Evolutionary conservation across 2,329 filamentous ascomycete species (phyloP).

Genomic region (Aspergillus phoenicis): DNA sequence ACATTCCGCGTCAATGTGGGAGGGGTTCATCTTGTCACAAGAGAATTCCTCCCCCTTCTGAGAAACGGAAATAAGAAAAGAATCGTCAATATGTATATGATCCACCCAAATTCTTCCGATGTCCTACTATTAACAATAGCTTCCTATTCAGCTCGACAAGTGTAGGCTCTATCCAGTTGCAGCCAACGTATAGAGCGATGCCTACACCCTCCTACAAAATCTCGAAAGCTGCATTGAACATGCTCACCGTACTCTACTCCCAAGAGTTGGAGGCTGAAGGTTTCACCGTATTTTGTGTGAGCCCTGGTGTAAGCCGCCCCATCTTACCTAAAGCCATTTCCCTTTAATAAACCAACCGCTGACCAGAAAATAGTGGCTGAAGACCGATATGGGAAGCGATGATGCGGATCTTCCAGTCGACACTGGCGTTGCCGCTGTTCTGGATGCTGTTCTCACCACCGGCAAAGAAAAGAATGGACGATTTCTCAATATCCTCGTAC

Average conservation of each 20-base stretch:
- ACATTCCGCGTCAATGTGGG: constrained; percentile 49
- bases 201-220: constrained; percentile 47
- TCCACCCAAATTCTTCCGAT: constrained; percentile 10
- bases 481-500: constrained; percentile 49
- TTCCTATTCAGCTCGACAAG: constrained; percentile 40
- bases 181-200: constrained; percentile 21
- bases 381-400: constrained; percentile 48
- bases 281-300: constrained; percentile 46
- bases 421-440: constrained; percentile 40
- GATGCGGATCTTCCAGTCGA: constrained; percentile 47
- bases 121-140: background rate
- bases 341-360: no score
- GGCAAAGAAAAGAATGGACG: constrained; percentile 49
- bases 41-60: constrained; percentile 43
- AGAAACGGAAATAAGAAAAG: constrained; percentile 45
- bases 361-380: constrained; percentile 43
- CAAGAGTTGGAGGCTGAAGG: constrained; percentile 38
- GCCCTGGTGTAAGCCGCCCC: constrained; percentile 21
- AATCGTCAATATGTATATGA: constrained; percentile 47
- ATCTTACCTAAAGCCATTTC: no score
- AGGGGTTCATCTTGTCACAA: constrained; percentile 44
- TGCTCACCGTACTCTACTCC: constrained; percentile 44
- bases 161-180: constrained; percentile 45
- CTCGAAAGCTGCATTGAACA: constrained; percentile 53
- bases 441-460: constrained; percentile 49